Evolutionary conservation across 257 asterid species (phyloP).

Genomic region (Salvia splendens): DNA sequence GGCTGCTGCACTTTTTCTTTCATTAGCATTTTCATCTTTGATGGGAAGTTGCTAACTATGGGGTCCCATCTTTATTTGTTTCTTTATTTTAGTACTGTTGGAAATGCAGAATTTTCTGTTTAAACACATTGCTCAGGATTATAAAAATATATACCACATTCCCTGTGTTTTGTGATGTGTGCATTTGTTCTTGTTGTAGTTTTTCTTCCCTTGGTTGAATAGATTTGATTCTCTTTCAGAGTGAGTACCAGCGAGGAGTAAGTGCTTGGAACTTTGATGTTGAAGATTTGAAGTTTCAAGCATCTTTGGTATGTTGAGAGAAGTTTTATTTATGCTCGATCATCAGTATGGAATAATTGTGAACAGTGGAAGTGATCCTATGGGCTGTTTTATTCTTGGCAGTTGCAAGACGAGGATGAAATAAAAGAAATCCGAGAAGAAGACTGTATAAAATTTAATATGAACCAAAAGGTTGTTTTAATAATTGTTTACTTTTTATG

Average conservation of each 20-base stretch:
- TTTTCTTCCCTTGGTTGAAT: constrained; percentile 19
- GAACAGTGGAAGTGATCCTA: constrained; percentile 24
- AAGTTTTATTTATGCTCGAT: constrained; percentile 18
- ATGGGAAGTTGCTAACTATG: not conserved
- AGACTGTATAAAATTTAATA: constrained; percentile 40
- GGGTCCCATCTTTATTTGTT: constrained; percentile 10
- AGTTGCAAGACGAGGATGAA: constrained; percentile 90
- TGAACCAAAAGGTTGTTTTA: constrained; percentile 46
- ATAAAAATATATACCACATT: not conserved
- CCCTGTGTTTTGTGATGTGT: not conserved
- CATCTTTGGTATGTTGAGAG: constrained; percentile 70
- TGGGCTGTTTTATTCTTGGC: constrained; percentile 38
- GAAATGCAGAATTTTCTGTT: constrained; percentile 22
- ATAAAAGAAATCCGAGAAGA: constrained; percentile 70
- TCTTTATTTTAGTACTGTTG: not conserved
- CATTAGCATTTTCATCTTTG: constrained; percentile 16
- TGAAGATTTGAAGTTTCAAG: constrained; percentile 93
- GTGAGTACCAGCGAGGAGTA: constrained; percentile 98
- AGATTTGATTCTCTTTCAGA: constrained; percentile 52
- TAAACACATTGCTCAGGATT: constrained; percentile 16
- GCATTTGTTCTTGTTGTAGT: not conserved
- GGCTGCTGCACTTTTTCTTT: constrained; percentile 9
- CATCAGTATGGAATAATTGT: constrained; percentile 9
- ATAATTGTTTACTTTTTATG: not conserved
- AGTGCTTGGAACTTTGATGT: constrained; percentile 98